phyloP scores from a whole-genome alignment of 1,284 basidiomycete genomes.

The Trametes hirsuta region DNA sequence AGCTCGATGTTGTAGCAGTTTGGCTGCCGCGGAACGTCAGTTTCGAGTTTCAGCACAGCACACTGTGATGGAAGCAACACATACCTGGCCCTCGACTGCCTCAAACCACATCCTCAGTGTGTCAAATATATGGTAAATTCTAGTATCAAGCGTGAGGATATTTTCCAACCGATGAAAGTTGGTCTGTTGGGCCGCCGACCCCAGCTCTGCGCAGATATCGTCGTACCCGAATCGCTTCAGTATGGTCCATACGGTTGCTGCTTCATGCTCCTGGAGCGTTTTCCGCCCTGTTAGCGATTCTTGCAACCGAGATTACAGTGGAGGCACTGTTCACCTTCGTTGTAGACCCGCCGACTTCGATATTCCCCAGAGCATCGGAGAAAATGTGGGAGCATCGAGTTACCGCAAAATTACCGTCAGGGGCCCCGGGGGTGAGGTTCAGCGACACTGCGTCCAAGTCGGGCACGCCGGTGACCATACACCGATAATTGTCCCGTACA shows the following conservation, averaged over 20 bases:
- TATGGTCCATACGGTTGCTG: conserved; percentile 20
- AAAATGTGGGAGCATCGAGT: conserved; percentile 8
- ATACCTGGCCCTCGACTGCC: conserved; percentile 4
- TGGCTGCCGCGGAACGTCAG: background rate
- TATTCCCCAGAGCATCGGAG: background rate
- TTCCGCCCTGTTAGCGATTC: background rate
- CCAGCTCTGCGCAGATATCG: conserved; percentile 12
- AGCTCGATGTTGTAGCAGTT: conserved; percentile 5
- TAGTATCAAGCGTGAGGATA: conserved; percentile 32
- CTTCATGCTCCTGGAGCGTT: conserved; percentile 10
- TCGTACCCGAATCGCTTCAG: conserved; percentile 23
- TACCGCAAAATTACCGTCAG: background rate
- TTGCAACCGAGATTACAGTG: background rate
- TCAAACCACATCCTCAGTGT: conserved; percentile 35
- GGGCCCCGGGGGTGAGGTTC: background rate
- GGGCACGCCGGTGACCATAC: conserved; percentile 31
- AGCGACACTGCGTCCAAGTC: conserved; percentile 9
- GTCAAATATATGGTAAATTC: conserved; percentile 30
- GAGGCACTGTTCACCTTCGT: background rate
- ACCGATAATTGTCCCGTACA: conserved; percentile 34
- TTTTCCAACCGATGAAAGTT: conserved; percentile 36
- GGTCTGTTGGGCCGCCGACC: background rate
- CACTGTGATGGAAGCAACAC: background rate
- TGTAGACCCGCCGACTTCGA: background rate
- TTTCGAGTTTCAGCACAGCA: background rate